Conservation (phyloP, 208 protist genomes). For the Wallacemonas rigidus region DNA sequence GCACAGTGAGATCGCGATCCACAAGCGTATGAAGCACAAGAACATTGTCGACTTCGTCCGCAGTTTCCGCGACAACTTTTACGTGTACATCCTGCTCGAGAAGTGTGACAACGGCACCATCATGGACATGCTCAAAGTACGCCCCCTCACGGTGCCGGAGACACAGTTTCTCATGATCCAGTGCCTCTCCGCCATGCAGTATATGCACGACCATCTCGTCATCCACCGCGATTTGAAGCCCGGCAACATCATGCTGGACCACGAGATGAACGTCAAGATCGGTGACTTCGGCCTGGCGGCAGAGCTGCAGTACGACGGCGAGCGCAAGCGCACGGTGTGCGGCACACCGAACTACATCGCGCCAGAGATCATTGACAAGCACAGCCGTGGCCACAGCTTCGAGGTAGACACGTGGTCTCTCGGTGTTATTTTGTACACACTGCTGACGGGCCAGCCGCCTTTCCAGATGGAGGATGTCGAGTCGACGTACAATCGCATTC, state of each 20-base stretch:
- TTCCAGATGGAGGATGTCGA: constrained; percentile 98
- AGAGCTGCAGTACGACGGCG: constrained; percentile 88
- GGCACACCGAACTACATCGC: constrained; percentile 98
- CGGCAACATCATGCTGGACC: constrained; percentile 95
- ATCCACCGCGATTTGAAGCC: constrained; percentile 98
- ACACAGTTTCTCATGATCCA: constrained; percentile 95
- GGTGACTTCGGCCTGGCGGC: constrained; percentile 96
- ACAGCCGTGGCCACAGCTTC: constrained; percentile 93
- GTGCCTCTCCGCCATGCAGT: constrained; percentile 92
- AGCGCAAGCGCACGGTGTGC: constrained; percentile 95
- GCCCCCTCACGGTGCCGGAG: constrained; percentile 92
- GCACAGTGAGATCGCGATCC: constrained; percentile 97
- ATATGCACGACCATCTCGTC: constrained; percentile 94
- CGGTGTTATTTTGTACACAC: constrained; percentile 98
- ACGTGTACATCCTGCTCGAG: constrained; percentile 99
- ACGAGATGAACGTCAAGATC: constrained; percentile 90
- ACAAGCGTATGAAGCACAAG: constrained; percentile 94
- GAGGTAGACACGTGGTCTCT: constrained; percentile 98
- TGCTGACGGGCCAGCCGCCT: constrained; percentile 97
- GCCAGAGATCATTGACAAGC: constrained; percentile 90
- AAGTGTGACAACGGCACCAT: constrained; percentile 96
- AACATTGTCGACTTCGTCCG: constrained; percentile 97
- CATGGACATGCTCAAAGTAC: constrained; percentile 95
- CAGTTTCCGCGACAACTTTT: constrained; percentile 96
- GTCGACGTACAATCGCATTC: constrained; percentile 96